These are phyloP conservation scores for Pseudocercospora cruenta DNA, from an alignment of 2,329 filamentous ascomycete species.

Conservation along the genomic window DNA sequence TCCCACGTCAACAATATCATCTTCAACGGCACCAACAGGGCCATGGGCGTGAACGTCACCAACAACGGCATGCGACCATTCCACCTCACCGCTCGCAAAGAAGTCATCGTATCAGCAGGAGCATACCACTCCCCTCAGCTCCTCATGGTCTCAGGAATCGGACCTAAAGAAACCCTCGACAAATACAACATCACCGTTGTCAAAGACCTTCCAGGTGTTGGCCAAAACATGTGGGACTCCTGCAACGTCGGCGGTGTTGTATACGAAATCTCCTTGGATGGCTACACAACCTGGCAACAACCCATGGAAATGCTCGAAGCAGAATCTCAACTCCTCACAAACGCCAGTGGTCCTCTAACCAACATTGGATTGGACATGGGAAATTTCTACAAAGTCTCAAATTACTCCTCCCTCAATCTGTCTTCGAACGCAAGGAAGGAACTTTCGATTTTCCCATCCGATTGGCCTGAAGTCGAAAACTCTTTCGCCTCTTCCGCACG, in stretches of 20 bases:
- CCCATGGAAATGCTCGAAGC: conserved; percentile 13
- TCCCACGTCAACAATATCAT: conserved; percentile 41
- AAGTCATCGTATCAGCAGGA: conserved; percentile 40
- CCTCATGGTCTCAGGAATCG: conserved; percentile 38
- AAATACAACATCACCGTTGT: conserved; percentile 50
- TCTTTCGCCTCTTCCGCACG: conserved; percentile 12
- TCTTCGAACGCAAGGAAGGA: conserved; percentile 7
- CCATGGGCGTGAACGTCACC: conserved; percentile 33
- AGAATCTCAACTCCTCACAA: conserved; percentile 19
- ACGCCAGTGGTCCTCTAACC: conserved; percentile 30
- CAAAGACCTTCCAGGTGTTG: conserved; percentile 55
- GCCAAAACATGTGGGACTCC: conserved; percentile 55
- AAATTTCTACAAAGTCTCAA: conserved; percentile 25
- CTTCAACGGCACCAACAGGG: conserved; percentile 33
- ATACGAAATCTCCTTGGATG: conserved; percentile 19
- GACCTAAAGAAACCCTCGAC: conserved; percentile 44
- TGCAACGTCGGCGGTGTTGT: conserved; percentile 19
- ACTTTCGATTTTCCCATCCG: conserved; percentile 32
- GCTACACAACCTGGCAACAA: conserved; percentile 19
- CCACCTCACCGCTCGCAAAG: conserved; percentile 36
- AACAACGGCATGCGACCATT: conserved; percentile 31
- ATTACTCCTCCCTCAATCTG: conserved; percentile 24
- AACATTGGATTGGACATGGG: conserved; percentile 25
- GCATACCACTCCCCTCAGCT: conserved; percentile 39
- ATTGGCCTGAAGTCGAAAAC: conserved; percentile 43